Conservation (phyloP, 169 alveolate genomes). For the Plasmodium sp. region DNA sequence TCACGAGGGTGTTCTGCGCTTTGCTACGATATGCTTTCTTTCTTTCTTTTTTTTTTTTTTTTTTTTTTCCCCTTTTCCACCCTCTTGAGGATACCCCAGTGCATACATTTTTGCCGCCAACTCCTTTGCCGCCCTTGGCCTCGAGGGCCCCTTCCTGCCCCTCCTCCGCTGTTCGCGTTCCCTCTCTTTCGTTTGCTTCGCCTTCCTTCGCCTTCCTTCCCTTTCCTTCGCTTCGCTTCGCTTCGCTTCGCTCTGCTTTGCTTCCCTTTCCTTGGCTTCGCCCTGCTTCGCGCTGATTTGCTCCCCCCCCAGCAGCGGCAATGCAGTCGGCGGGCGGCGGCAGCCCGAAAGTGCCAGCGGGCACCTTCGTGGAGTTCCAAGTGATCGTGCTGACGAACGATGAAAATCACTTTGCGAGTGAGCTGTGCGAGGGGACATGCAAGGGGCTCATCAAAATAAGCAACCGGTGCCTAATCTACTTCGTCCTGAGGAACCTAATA, state of each 20-base stretch:
- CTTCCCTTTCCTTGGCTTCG: background rate
- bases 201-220: background rate
- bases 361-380: conserved; percentile 59
- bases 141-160: background rate
- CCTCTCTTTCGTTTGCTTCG: background rate
- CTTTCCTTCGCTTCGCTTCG: background rate
- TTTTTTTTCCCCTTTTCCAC: background rate
- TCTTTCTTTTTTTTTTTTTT: background rate
- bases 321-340: background rate
- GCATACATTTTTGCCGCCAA: background rate
- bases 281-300: background rate
- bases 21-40: background rate
- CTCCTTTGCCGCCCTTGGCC: background rate
- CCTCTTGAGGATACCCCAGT: background rate
- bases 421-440: conserved; percentile 43
- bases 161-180: background rate
- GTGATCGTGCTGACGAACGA: conserved; percentile 49
- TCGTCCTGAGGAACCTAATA: conserved; percentile 30
- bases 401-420: conserved; percentile 53
- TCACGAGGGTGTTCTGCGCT: background rate
- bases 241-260: background rate
- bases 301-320: background rate
- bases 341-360: conserved; percentile 21
- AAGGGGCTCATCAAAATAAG: conserved; percentile 50
- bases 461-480: conserved; percentile 46